A percentile compares a stretch with the other conserved stretches of the same genome.
Evolutionary conservation across 148 eudicot genomes (phyloP).

Genomic region (Suaeda aralocaspica): DNA sequence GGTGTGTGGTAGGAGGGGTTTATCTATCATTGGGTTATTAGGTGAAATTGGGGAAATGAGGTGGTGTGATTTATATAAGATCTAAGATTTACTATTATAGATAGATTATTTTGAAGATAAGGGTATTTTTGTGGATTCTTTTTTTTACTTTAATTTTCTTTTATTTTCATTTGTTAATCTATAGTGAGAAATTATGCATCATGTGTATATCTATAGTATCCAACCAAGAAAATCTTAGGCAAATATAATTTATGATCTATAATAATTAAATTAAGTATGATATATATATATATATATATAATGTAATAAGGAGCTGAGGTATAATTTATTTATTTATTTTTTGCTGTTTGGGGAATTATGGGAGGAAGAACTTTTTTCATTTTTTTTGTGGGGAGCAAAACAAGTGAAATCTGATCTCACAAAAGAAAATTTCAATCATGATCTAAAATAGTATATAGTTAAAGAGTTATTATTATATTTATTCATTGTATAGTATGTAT

Average conservation of each 20-base stretch:
- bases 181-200: neutral
- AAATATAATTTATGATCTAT: too few relatives aligned
- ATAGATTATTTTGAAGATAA: conserved; percentile 18
- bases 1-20: neutral
- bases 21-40: conserved; percentile 3
- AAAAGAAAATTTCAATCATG: conserved; percentile 19
- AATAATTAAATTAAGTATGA: too few relatives aligned
- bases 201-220: too few relatives aligned
- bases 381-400: conserved; percentile 27
- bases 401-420: conserved; percentile 8
- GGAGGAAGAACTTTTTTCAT: neutral
- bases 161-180: neutral
- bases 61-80: conserved; percentile 1
- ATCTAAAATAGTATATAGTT: conserved; percentile 12
- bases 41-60: conserved; percentile 6
- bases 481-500: too few relatives aligned
- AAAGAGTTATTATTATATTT: neutral
- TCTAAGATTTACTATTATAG: conserved; percentile 16
- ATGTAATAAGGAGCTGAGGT: too few relatives aligned
- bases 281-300: too few relatives aligned
- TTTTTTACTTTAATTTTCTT: neutral
- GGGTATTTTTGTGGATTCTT: neutral
- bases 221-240: too few relatives aligned
- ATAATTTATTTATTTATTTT: neutral
- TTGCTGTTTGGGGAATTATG: neutral